Evolutionary conservation across 495 filamentous ascomycete genomes (phyloP), one percentile per base, ranked within the genome.

Genomic region (Aspergillus egyptiacus): DNA sequence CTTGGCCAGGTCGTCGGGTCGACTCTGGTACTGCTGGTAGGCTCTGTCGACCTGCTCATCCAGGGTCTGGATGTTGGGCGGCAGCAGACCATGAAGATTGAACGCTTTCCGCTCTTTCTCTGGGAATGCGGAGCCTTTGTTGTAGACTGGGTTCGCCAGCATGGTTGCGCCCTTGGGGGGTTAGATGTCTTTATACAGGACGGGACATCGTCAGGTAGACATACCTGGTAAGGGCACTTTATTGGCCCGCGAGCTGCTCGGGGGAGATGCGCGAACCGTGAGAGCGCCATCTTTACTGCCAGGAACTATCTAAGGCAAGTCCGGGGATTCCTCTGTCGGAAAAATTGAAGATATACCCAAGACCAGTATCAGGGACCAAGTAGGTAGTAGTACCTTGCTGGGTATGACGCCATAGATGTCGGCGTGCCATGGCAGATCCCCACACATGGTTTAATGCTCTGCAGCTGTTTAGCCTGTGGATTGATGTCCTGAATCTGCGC

Each of bases 91-190:
- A 17, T 82, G 72, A 1, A 94, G 74, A 11, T 75, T 74, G 65
- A 95, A 94, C 4, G 73, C 67, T 13, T 69, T 62, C 3, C 89
- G 75, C 53, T 95, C 89, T 25, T 85, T 63, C 0, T 65, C 50
- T 0, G 87, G 74, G 56, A 90, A 90, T 1, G 80, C 88, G 0
- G 86, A 87, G 11, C 88, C 89, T 66, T 91, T 93, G 69, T 94
- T 94, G 70, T 47, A 36, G 10, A 19, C 42, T 36, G 33, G 7
- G 18, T 19, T 51, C 23, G 17, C 8, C 2, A 25, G 13, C 6
- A 32, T 7, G 19, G 19, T 17, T 6, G 31, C 22, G 10, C 48
- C 48, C 48, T 48, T 13, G 2, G 1, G 15, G 18, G 23, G 17
- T 43, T 3, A 43, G 25, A 39, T 39, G 3, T 8, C 4, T 13